Percentiles rank a stretch among this genome's conserved stretches.
phyloP scores from a whole-genome alignment of 2,329 filamentous ascomycete species.

The Fusarium redolens region DNA sequence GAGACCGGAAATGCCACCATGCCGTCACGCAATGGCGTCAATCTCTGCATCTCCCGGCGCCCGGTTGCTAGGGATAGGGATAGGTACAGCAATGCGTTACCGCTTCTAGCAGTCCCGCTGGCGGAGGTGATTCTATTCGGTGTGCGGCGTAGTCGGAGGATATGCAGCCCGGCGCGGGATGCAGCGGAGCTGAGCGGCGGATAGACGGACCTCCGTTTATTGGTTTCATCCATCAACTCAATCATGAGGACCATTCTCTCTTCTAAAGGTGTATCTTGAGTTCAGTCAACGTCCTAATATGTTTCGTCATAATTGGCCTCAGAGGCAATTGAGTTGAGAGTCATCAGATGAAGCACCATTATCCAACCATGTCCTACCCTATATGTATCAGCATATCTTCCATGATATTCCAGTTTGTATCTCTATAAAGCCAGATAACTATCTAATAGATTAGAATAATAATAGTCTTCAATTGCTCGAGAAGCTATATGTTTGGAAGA shows the following conservation, averaged over 20 bases:
- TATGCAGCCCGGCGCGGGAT: slow-evolving; percentile 33
- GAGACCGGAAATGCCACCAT: slow-evolving; percentile 44
- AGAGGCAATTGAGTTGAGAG: not conserved
- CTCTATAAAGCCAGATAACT: accelerated
- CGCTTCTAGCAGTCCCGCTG: slow-evolving; percentile 45
- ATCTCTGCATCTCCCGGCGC: slow-evolving; percentile 31
- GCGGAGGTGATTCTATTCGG: slow-evolving; percentile 10
- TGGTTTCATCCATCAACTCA: not conserved
- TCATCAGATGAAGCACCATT: too few species aligned
- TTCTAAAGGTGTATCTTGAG: not conserved
- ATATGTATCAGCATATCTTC: not conserved
- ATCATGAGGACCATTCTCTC: not conserved
- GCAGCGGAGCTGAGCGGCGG: slow-evolving; percentile 26
- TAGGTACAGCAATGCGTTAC: slow-evolving; percentile 24
- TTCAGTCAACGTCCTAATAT: not conserved
- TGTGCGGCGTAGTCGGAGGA: slow-evolving; percentile 21
- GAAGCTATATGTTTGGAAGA: not conserved
- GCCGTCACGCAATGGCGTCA: slow-evolving; percentile 46
- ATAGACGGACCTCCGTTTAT: slow-evolving; percentile 8
- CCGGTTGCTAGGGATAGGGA: slow-evolving; percentile 2
- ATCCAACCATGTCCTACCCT: not conserved
- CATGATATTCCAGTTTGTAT: not conserved
- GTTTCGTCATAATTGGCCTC: not conserved
- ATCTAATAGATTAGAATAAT: not conserved
- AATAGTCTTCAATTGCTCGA: not conserved